Evolutionary conservation across 805 yeast genomes (phyloP), one percentile per base, ranked within the genome.

Genomic region (Tetrapisispora arboricola): DNA sequence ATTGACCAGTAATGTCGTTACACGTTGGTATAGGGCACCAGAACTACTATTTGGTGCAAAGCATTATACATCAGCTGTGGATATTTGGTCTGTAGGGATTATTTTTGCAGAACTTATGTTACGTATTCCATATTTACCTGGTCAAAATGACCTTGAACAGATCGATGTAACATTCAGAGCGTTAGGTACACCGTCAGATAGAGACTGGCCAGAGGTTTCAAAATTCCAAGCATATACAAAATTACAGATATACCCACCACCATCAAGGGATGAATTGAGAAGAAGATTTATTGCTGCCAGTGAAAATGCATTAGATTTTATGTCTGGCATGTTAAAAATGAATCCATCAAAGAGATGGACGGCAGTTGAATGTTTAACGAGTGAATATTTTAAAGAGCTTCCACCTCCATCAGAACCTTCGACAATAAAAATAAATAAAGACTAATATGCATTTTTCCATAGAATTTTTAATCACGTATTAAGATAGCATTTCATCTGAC

Each of bases 11-110:
- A 90, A 88, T 47, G 99, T 92, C 4, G 98, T 92, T 1, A 92
- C 99, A 2, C 66, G 97, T 45, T 92, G 99, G 99, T 92, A 92
- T 61, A 68, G 97, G 41, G 95, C 97, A 0, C 99, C 99, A 0
- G 99, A 92, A 54, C 66, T 92, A 36, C 65, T 92, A 19, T 76
- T 90, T 46, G 96, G 96, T 1, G 82, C 96, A 0, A 72, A 80
- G 36, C 92, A 86, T 59, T 92, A 92, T 54, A 81, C 95, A 0
- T 80, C 80, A 2, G 94, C 94, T 0, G 75, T 92, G 3, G 99
- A 92, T 63, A 67, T 87, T 11, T 92, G 99, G 99, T 90, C 97
- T 0, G 84, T 88, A 5, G 99, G 99, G 1, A 76, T 87, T 28
- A 90, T 92, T 3, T 92, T 92, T 66, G 97, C 97, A 0, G 99